Evolutionary conservation across 225 moss, liverwort and hornwort species (phyloP).

Genomic region (Rhytidiadelphus loreus): DNA sequence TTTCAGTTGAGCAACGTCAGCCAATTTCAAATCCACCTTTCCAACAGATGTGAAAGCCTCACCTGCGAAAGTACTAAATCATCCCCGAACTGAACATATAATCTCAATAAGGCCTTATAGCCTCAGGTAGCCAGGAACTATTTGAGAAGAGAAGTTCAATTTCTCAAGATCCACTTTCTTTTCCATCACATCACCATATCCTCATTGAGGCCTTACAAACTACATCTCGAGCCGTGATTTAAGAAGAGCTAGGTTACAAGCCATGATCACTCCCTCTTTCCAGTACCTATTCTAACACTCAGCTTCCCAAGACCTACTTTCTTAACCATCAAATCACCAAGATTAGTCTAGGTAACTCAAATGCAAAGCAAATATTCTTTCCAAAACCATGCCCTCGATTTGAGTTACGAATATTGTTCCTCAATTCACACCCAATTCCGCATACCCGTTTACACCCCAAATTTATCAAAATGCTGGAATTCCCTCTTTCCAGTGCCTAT

Average conservation of each 20-base stretch:
- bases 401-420: background rate
- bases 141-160: background rate
- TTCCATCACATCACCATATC: background rate
- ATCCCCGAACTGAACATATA: background rate
- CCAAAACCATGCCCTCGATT: background rate
- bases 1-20: background rate
- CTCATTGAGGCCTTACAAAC: background rate
- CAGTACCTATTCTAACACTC: background rate
- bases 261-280: background rate
- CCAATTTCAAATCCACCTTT: background rate
- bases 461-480: background rate
- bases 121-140: background rate
- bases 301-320: background rate
- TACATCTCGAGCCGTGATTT: background rate
- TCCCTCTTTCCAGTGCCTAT: background rate
- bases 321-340: background rate
- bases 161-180: background rate
- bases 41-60: background rate
- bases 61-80: background rate
- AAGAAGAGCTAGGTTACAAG: background rate
- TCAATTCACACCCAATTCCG: background rate
- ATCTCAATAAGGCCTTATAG: background rate
- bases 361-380: background rate
- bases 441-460: background rate
- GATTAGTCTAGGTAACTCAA: background rate